Conservation (phyloP, 805 yeast species). For the Kodamaea neixiangensis region DNA sequence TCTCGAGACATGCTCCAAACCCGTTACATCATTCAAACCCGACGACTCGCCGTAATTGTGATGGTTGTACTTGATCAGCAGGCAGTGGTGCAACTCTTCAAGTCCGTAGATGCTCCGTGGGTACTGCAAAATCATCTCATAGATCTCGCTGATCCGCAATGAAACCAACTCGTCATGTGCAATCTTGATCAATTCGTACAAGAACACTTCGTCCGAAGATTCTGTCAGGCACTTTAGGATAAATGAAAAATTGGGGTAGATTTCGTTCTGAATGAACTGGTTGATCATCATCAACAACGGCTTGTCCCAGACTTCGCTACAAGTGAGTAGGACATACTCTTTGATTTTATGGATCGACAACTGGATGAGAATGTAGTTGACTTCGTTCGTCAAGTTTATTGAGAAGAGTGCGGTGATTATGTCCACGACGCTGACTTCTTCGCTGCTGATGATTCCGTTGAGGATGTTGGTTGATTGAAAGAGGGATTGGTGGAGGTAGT, state of each 20-base stretch:
- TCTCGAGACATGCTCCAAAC: background rate
- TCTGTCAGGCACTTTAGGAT: slow-evolving; percentile 15
- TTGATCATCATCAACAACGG: slow-evolving; percentile 36
- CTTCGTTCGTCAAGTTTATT: slow-evolving; percentile 22
- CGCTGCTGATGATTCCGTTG: slow-evolving; percentile 1
- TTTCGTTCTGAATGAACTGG: slow-evolving; percentile 38
- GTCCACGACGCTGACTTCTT: slow-evolving; percentile 1
- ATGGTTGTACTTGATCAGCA: slow-evolving; percentile 31
- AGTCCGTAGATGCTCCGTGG: slow-evolving; percentile 58
- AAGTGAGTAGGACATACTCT: slow-evolving; percentile 27
- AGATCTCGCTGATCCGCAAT: slow-evolving; percentile 60
- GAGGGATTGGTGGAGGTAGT: slow-evolving; percentile 10
- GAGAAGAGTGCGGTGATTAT: slow-evolving; percentile 15
- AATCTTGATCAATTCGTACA: slow-evolving; percentile 33
- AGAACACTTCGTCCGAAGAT: slow-evolving; percentile 14
- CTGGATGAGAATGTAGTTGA: slow-evolving; percentile 34
- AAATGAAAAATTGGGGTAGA: slow-evolving; percentile 38
- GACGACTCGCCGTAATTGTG: slow-evolving; percentile 7
- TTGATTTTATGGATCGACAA: slow-evolving; percentile 40
- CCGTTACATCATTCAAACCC: background rate
- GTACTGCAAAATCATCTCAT: slow-evolving; percentile 53
- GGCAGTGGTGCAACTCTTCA: slow-evolving; percentile 56
- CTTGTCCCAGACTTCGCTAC: slow-evolving; percentile 40
- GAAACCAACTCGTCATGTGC: slow-evolving; percentile 42
- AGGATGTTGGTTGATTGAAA: slow-evolving; percentile 4